These are phyloP conservation scores for Coelastrella sp. DNA, from an alignment of 139 green algal species.

Conservation along the genomic window DNA sequence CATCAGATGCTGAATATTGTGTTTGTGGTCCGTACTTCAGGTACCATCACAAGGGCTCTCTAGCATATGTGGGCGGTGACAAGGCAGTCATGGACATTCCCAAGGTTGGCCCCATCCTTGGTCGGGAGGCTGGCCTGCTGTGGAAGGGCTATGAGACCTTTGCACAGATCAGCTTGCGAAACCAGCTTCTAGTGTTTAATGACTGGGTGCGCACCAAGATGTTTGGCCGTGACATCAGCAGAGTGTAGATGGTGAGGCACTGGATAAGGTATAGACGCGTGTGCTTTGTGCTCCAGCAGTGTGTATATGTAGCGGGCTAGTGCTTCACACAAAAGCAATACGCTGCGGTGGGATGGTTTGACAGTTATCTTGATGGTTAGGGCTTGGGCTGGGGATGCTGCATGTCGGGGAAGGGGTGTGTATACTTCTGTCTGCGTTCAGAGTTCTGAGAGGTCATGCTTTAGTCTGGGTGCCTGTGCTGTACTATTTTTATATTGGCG, in stretches of 20 bases:
- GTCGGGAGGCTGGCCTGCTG: conserved; percentile 76
- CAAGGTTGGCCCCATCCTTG: conserved; percentile 74
- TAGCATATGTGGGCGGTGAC: conserved; percentile 92
- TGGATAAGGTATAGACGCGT: background rate
- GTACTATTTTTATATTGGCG: no score
- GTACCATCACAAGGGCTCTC: conserved; percentile 79
- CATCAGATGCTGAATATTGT: background rate
- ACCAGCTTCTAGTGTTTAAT: conserved; percentile 83
- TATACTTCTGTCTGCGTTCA: no score
- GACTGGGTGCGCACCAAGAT: conserved; percentile 91
- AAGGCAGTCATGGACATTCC: conserved; percentile 94
- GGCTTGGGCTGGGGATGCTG: no score
- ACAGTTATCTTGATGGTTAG: no score
- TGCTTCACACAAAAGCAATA: no score
- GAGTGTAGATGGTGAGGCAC: conserved; percentile 67
- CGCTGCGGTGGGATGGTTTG: no score
- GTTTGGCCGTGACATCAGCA: conserved; percentile 88
- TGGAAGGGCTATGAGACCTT: conserved; percentile 78
- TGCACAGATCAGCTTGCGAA: conserved; percentile 71
- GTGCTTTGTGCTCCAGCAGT: background rate
- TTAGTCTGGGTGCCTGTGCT: no score
- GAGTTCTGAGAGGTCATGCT: no score
- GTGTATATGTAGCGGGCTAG: no score
- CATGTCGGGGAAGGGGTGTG: no score
- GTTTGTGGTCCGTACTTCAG: background rate